Percentiles rank a stretch among this genome's conserved stretches.
Conservation (phyloP, 2,329 filamentous ascomycete genomes). For the Colletotrichum euphorbiae region DNA sequence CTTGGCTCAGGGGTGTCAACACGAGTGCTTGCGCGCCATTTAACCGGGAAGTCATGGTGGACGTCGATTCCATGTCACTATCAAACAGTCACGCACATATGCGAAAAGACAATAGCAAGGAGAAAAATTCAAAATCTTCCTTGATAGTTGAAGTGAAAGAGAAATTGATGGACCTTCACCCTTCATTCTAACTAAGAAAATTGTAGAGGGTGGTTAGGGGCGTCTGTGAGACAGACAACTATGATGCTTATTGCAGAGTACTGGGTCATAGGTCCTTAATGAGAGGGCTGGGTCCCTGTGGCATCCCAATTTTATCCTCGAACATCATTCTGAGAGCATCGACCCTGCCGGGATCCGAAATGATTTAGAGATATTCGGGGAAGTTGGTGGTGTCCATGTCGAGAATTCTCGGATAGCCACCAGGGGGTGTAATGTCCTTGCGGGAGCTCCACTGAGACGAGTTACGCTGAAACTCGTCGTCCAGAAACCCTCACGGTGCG, state of each 20-base stretch:
- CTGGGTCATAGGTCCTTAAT: constrained; percentile 41
- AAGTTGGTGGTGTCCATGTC: constrained; percentile 50
- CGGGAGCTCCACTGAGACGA: constrained; percentile 50
- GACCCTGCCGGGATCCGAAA: constrained; percentile 54
- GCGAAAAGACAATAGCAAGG: too few relatives aligned
- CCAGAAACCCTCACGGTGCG: constrained; percentile 59
- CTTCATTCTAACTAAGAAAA: too few relatives aligned
- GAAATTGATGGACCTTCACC: too few relatives aligned
- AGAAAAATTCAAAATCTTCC: too few relatives aligned
- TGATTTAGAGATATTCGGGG: constrained; percentile 52
- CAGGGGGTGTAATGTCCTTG: constrained; percentile 47
- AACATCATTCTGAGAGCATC: constrained; percentile 56
- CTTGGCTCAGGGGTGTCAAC: not conserved
- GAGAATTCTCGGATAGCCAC: constrained; percentile 46
- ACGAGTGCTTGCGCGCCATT: not conserved
- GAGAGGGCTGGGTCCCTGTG: constrained; percentile 55
- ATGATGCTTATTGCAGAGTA: not conserved
- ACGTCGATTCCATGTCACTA: too few relatives aligned
- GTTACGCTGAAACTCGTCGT: constrained; percentile 51
- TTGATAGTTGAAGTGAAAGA: too few relatives aligned
- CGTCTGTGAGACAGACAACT: too few relatives aligned
- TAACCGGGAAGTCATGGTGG: too few relatives aligned
- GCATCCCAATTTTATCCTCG: constrained; percentile 54
- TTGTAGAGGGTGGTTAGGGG: too few relatives aligned
- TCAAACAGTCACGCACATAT: too few relatives aligned